Evolutionary conservation across 1,139 yeast species (phyloP), one percentile per base, ranked within the genome.

Genomic region (Blastobotrys indianensis): DNA sequence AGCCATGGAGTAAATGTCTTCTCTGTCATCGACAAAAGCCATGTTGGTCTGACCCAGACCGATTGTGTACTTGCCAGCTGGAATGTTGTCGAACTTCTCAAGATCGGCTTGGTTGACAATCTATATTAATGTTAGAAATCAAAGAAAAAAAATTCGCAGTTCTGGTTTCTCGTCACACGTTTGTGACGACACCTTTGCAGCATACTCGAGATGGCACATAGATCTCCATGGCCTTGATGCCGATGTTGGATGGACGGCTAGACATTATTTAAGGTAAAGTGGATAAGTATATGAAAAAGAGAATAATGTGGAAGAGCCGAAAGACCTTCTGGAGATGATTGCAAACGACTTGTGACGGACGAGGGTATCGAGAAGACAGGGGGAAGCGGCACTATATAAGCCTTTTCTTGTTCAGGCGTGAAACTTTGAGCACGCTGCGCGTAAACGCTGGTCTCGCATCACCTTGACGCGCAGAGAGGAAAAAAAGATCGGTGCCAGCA

Each of bases 41-140:
- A 94, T 94, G 69, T 88, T 88, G 61, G 97, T 92, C 73, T 92
- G 98, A 54, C 98, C 98, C 52, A 94, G 77, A 42, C 99, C 99
- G 67, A 94, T 90, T 65, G 99, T 94, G 77, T 88, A 92, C 69
- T 94, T 94, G 49, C 99, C 99, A 50, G 85, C 75, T 25, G 97
- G 80, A 55, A 92, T 90, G 47, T 84, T 85, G 65, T 88, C 95
- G 61, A 70, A 80, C 59, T 77, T 73, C 69, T 94, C 99, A 57
- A 94, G 75, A 50, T 86, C 97, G 38, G 80, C 70, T 72, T 94
- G 98, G 73, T 79, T 83, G 53, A 94, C 97, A 56, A 38, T 39
- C 41, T 41, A 12, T 25, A 31, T 12, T n/a, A n/a, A 36, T 9
- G 34, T 38, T 30, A 38, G 41, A 13, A 13, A 35, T 30, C 35